Evolutionary conservation across 176 grass and related monocot species (phyloP).

Genomic region (Oryza glumipatula): DNA sequence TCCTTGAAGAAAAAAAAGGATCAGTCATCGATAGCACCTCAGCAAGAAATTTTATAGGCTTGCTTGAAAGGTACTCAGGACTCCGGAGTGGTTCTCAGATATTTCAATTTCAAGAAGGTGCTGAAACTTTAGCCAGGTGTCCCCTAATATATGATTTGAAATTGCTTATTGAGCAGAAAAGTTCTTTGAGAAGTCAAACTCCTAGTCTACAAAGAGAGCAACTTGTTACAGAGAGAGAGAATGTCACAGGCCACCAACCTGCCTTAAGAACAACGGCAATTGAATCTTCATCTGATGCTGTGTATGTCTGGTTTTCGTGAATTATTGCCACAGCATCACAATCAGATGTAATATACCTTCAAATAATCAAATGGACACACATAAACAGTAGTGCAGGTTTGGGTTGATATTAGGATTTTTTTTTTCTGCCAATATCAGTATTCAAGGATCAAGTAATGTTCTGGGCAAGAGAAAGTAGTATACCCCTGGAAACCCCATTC

Average conservation of each 20-base stretch:
- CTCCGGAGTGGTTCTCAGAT: background rate
- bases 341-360: slow-evolving; percentile 87
- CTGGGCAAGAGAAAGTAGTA: slow-evolving; percentile 17
- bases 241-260: slow-evolving; percentile 49
- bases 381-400: slow-evolving; percentile 15
- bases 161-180: background rate
- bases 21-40: background rate
- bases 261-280: slow-evolving; percentile 93
- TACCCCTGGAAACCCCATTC: slow-evolving; percentile 97
- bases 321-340: slow-evolving; percentile 93
- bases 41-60: background rate
- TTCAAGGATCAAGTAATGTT: slow-evolving; percentile 20
- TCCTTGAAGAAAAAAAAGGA: slow-evolving; percentile 54
- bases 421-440: background rate
- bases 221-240: background rate
- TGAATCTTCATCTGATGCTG: slow-evolving; percentile 73
- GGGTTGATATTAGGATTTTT: background rate
- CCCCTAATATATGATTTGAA: background rate
- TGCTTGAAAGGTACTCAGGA: background rate
- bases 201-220: slow-evolving; percentile 13
- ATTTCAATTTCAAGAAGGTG: slow-evolving; percentile 15
- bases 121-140: background rate
- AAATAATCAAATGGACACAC: slow-evolving; percentile 35
- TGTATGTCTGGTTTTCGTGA: slow-evolving; percentile 76
- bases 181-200: background rate